Percentiles rank a stretch among this genome's conserved stretches.
Conservation (phyloP, 1,284 basidiomycete species). For the Sporisorium graminicola region DNA sequence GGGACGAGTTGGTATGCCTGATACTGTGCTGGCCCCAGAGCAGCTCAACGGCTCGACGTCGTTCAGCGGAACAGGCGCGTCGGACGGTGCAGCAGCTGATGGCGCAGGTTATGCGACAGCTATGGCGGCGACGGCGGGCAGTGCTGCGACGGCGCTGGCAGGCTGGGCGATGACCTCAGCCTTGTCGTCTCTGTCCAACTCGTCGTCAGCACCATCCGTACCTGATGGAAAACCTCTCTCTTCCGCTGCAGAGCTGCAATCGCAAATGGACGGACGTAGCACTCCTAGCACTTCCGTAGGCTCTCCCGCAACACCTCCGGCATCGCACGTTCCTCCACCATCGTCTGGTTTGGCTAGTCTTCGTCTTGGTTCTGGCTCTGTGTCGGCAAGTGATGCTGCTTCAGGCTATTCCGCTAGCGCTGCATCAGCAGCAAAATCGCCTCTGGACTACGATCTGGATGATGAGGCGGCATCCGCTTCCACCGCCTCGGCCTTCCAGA, state of each 20-base stretch:
- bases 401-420: not conserved
- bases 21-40: conserved; percentile 48
- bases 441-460: conserved; percentile 44
- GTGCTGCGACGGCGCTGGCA: conserved; percentile 61
- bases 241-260: conserved; percentile 41
- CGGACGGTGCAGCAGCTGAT: conserved; percentile 13
- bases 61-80: conserved; percentile 12
- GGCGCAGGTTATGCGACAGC: conserved; percentile 33
- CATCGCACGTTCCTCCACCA: conserved; percentile 19
- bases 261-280: conserved; percentile 45
- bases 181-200: conserved; percentile 42
- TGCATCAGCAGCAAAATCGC: conserved; percentile 14
- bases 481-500: conserved; percentile 31
- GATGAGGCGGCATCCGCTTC: conserved; percentile 34
- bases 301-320: conserved; percentile 16
- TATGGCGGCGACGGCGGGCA: conserved; percentile 59
- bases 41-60: conserved; percentile 34
- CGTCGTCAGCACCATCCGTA: conserved; percentile 29
- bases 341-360: conserved; percentile 42
- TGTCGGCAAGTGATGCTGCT: not conserved
- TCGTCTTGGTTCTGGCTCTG: conserved; percentile 36
- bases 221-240: conserved; percentile 31
- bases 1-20: conserved; percentile 51
- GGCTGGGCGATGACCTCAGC: conserved; percentile 64
- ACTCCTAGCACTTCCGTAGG: conserved; percentile 18